These are phyloP conservation scores for Ceratocystis albifundus DNA, from an alignment of 2,329 filamentous ascomycete species.

Conservation along the genomic window DNA sequence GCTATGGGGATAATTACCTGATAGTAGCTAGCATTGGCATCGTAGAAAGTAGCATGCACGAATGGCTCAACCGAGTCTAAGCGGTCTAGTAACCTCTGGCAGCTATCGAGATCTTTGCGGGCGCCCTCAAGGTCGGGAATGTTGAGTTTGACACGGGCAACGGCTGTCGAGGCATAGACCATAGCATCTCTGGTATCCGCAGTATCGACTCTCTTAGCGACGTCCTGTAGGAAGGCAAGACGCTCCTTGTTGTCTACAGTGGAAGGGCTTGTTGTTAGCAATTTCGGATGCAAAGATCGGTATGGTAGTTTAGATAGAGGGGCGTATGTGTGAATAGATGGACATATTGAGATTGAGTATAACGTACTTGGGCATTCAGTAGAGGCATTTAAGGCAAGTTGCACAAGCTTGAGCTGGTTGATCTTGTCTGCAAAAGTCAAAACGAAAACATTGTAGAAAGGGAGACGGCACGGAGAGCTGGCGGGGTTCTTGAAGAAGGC, in stretches of 20 bases:
- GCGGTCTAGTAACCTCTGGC: slow-evolving; percentile 74
- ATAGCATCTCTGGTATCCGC: slow-evolving; percentile 89
- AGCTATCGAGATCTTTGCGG: slow-evolving; percentile 73
- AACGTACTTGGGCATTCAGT: slow-evolving; percentile 64
- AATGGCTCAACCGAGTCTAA: slow-evolving; percentile 94
- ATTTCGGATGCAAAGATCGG: neutral
- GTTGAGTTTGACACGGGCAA: slow-evolving; percentile 75
- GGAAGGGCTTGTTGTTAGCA: neutral
- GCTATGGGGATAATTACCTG: slow-evolving; percentile 39
- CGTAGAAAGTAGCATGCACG: slow-evolving; percentile 93
- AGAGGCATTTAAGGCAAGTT: slow-evolving; percentile 75
- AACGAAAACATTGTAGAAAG: slow-evolving; percentile 89
- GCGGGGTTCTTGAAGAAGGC: slow-evolving; percentile 75
- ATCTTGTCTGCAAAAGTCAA: slow-evolving; percentile 96
- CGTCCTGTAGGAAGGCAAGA: slow-evolving; percentile 68
- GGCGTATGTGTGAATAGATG: neutral
- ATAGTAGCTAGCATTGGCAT: slow-evolving; percentile 89
- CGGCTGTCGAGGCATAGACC: slow-evolving; percentile 84
- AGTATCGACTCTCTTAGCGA: slow-evolving; percentile 81
- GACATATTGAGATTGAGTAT: neutral
- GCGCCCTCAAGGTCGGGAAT: slow-evolving; percentile 70
- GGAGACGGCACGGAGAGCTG: slow-evolving; percentile 73
- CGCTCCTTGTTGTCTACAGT: slow-evolving; percentile 72
- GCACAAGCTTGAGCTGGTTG: slow-evolving; percentile 95
- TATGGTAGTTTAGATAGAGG: neutral